Evolutionary conservation across 345 rosid genomes (phyloP), one percentile per base, ranked within the genome.

Genomic region (Hypericum androsaemum): DNA sequence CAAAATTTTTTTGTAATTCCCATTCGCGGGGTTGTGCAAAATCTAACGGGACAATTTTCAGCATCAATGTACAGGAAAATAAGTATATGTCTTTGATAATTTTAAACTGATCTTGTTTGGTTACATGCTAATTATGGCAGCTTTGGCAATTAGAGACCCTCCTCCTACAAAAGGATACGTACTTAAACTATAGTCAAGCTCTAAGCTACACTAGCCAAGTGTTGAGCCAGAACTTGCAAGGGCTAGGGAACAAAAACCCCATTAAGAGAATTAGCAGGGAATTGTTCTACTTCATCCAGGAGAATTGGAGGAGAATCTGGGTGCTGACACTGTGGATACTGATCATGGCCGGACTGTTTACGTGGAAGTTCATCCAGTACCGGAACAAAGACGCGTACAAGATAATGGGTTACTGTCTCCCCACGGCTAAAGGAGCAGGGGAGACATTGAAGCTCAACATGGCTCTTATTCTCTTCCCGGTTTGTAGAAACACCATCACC

Each of bases 81-180:
- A 22, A 22, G 32, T 22, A 4, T 4, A 22, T 22, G 32, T 22
- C 1, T 22, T 22, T 22, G 32, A 22, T n/a, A n/a, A 22, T 1
- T 14, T 40, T 50, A 13, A 15, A 14, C n/a, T 43, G 15, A 22
- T 22, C 51, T 54, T 54, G 47, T 48, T 37, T 14, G 47, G 54
- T 35, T 3, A 35, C 17, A 22, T 38, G 59, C 37, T 60, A 48
- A 59, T 60, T 64, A 40, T 40, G 46, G 74, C 74, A 92, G 98
- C 83, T 92, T 57, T 88, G 98, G 98, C 98, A 92, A 74, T 69
- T 92, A 50, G 98, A 92, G 80, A 92, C 98, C 3, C 77, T 92
- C 51, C 95, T 92, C 53, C 72, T 92, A 44, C 98, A 92, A 50
- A 92, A 85, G 70, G 98, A 92, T 69, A 92, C 98, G 60, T 92